phyloP scores from a whole-genome alignment of 352 stramenopile species.

The Phytopythium boreale region DNA sequence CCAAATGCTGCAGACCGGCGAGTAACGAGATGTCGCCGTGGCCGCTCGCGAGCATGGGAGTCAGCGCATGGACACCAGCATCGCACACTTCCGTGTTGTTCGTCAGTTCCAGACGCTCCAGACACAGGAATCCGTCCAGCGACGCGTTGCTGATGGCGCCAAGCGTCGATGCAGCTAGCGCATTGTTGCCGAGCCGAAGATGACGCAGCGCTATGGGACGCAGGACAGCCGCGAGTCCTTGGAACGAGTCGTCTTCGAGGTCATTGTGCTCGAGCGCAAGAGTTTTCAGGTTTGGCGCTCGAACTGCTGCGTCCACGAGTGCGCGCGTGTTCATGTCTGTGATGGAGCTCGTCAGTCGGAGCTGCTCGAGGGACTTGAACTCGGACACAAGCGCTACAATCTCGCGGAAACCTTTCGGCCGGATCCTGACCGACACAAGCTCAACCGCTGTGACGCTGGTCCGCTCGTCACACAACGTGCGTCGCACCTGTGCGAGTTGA shows the following conservation, averaged over 20 bases:
- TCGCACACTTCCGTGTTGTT: constrained; percentile 72
- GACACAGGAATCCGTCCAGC: constrained; percentile 41
- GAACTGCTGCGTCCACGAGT: constrained; percentile 41
- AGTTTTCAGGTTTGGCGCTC: constrained; percentile 25
- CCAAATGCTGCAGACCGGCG: constrained; percentile 46
- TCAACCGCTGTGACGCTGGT: constrained; percentile 40
- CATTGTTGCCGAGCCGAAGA: constrained; percentile 62
- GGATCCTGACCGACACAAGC: constrained; percentile 71
- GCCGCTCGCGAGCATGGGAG: constrained; percentile 50
- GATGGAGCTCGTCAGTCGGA: constrained; percentile 62
- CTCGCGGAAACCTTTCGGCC: constrained; percentile 33
- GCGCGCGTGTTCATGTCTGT: constrained; percentile 52
- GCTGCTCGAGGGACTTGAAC: constrained; percentile 29
- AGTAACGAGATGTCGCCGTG: not conserved
- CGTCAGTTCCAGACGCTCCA: constrained; percentile 55
- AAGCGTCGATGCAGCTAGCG: constrained; percentile 45
- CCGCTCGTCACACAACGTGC: constrained; percentile 15
- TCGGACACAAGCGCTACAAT: constrained; percentile 41
- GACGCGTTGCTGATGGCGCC: constrained; percentile 39
- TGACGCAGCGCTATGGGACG: constrained; percentile 31
- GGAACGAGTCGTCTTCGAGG: constrained; percentile 65
- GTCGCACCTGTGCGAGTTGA: constrained; percentile 38
- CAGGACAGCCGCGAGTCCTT: constrained; percentile 15
- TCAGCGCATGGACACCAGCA: constrained; percentile 51
- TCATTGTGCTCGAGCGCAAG: constrained; percentile 81